These are phyloP conservation scores for Capronia epimyces DNA, from an alignment of 2,329 filamentous ascomycete species.

Conservation along the genomic window DNA sequence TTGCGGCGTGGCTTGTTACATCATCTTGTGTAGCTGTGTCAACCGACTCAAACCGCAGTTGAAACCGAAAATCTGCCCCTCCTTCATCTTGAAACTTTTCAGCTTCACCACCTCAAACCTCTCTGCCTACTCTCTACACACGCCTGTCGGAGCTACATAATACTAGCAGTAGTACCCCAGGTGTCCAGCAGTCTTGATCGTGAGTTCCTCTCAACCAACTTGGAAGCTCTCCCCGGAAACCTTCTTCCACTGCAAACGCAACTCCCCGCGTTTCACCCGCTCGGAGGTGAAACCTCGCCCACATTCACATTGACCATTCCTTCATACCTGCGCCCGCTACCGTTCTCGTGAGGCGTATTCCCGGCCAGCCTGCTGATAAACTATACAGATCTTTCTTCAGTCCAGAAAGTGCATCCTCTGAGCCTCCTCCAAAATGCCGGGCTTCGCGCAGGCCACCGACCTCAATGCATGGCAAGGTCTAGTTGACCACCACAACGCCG, in stretches of 20 bases:
- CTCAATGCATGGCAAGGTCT: slow-evolving; percentile 85
- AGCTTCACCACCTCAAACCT: slow-evolving; percentile 1
- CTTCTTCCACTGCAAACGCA: not conserved
- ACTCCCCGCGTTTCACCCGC: slow-evolving; percentile 3
- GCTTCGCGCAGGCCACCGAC: slow-evolving; percentile 77
- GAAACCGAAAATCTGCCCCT: slow-evolving; percentile 10
- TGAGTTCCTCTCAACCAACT: not conserved
- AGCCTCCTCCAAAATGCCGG: slow-evolving; percentile 41
- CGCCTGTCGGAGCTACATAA: not conserved
- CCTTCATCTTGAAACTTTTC: slow-evolving; percentile 5
- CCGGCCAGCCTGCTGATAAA: not conserved
- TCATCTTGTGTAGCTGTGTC: slow-evolving; percentile 6
- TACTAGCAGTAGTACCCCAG: too few relatives aligned
- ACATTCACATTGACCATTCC: slow-evolving; percentile 1
- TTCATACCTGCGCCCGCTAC: too few relatives aligned
- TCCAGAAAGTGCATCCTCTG: not conserved
- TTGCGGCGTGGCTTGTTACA: slow-evolving; percentile 3
- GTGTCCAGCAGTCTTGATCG: not conserved
- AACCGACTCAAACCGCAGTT: too few relatives aligned
- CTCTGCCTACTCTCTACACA: not conserved
- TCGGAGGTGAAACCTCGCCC: not conserved
- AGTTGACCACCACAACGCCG: slow-evolving; percentile 78
- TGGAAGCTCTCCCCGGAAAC: not conserved
- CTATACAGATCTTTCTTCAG: not conserved
- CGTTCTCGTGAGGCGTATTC: too few relatives aligned